phyloP scores from a whole-genome alignment of 257 asterid genomes.

The Mentha longifolia region DNA sequence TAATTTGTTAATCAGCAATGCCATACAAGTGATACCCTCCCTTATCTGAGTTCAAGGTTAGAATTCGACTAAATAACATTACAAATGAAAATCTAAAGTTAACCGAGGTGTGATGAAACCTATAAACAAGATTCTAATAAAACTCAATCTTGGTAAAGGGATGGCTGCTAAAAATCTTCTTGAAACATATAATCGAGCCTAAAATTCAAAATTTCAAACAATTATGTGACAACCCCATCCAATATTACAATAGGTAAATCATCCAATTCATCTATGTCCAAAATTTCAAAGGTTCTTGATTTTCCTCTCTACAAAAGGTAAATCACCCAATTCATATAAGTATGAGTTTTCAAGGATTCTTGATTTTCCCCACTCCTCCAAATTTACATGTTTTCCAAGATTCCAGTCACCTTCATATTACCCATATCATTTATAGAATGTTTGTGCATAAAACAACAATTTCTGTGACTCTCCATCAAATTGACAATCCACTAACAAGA shows the following conservation, averaged over 20 bases:
- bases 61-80: slow-evolving; percentile 4
- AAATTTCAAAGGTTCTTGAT: slow-evolving; percentile 12
- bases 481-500: slow-evolving; percentile 31
- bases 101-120: background rate
- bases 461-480: slow-evolving; percentile 13
- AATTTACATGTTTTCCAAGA: slow-evolving; percentile 16
- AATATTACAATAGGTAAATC: slow-evolving; percentile 18
- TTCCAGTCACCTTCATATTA: background rate
- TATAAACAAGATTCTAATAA: background rate
- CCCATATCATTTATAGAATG: slow-evolving; percentile 35
- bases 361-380: slow-evolving; percentile 18
- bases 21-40: slow-evolving; percentile 19
- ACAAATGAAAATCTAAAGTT: background rate
- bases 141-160: slow-evolving; percentile 7
- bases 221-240: slow-evolving; percentile 26
- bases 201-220: background rate
- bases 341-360: background rate
- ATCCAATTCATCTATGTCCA: background rate
- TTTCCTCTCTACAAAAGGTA: slow-evolving; percentile 20
- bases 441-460: slow-evolving; percentile 5
- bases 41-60: slow-evolving; percentile 19
- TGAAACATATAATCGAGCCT: background rate
- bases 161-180: slow-evolving; percentile 15
- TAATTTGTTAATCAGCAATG: slow-evolving; percentile 22
- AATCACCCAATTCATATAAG: background rate